A percentile compares a stretch with the other conserved stretches of the same genome.
Conservation (phyloP, 1,284 basidiomycete species). For the Austroboletus niveus region DNA sequence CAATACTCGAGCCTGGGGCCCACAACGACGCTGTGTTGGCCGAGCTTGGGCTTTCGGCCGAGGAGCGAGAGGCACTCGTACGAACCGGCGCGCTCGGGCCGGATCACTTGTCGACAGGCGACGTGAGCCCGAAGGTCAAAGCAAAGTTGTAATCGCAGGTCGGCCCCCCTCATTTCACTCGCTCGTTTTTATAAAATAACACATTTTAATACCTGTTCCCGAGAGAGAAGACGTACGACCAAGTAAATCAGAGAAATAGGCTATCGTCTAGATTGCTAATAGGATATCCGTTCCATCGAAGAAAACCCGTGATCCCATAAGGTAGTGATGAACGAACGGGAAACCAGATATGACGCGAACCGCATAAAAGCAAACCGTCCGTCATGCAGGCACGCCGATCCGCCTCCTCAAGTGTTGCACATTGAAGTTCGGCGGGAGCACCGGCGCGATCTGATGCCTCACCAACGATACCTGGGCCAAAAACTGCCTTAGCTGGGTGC, state of each 20-base stretch:
- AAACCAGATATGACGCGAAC: too few species aligned
- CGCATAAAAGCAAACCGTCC: too few species aligned
- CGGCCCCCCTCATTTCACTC: background rate
- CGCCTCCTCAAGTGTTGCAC: constrained; percentile 32
- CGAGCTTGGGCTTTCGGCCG: constrained; percentile 45
- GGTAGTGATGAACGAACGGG: too few species aligned
- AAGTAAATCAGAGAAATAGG: background rate
- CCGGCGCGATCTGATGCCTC: constrained; percentile 31
- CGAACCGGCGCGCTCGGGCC: constrained; percentile 44
- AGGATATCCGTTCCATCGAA: constrained; percentile 5
- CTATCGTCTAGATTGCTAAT: constrained; percentile 14
- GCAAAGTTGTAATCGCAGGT: constrained; percentile 17
- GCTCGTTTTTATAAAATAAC: constrained; percentile 9
- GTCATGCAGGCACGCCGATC: constrained; percentile 22
- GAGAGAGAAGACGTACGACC: too few species aligned
- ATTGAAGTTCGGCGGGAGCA: constrained; percentile 33
- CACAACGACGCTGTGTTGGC: constrained; percentile 53
- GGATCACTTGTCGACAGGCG: constrained; percentile 5
- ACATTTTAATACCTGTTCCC: too few species aligned
- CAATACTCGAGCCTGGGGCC: constrained; percentile 43
- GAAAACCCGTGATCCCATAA: background rate
- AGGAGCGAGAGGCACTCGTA: constrained; percentile 37
- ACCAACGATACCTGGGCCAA: constrained; percentile 31
- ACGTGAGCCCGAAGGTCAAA: constrained; percentile 4
- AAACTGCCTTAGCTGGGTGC: constrained; percentile 31